These are phyloP conservation scores for Acrocalymma vagum DNA, from an alignment of 2,329 filamentous ascomycete genomes.

Conservation along the genomic window DNA sequence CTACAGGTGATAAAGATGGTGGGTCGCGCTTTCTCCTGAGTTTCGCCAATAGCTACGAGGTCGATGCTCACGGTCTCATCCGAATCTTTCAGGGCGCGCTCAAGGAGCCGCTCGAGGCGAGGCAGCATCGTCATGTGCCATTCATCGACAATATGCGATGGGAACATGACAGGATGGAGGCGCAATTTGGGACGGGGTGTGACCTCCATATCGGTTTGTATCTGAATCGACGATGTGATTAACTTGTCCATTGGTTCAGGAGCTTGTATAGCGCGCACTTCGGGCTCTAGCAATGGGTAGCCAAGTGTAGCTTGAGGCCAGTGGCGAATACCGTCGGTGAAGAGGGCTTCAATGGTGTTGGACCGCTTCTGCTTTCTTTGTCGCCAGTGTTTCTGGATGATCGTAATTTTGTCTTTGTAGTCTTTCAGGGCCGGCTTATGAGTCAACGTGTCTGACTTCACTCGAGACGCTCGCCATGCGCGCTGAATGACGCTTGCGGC, in stretches of 20 bases:
- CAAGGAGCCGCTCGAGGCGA: conserved; percentile 75
- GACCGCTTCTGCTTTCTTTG: conserved; percentile 38
- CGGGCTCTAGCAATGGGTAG: conserved; percentile 43
- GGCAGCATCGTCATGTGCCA: conserved; percentile 78
- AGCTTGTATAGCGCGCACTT: conserved; percentile 26
- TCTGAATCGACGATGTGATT: conserved; percentile 43
- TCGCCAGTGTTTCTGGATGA: conserved; percentile 50
- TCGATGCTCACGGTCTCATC: conserved; percentile 82
- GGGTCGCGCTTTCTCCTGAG: conserved; percentile 70
- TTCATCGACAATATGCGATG: conserved; percentile 70
- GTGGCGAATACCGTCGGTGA: conserved; percentile 40
- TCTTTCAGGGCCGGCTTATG: conserved; percentile 38
- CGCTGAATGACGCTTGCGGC: conserved; percentile 46
- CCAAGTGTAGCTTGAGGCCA: conserved; percentile 44
- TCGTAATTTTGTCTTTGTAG: conserved; percentile 48
- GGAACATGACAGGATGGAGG: conserved; percentile 59
- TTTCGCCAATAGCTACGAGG: conserved; percentile 77
- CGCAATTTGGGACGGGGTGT: conserved; percentile 43
- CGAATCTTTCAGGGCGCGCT: conserved; percentile 75
- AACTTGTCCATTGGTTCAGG: conserved; percentile 27
- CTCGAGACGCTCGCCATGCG: conserved; percentile 41
- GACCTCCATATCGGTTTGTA: conserved; percentile 40
- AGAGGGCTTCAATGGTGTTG: conserved; percentile 39
- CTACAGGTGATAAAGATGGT: conserved; percentile 82
- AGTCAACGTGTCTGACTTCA: conserved; percentile 21